phyloP scores from a whole-genome alignment of 192 early-diverging fungal genomes.

The Backusella morwellensis region DNA sequence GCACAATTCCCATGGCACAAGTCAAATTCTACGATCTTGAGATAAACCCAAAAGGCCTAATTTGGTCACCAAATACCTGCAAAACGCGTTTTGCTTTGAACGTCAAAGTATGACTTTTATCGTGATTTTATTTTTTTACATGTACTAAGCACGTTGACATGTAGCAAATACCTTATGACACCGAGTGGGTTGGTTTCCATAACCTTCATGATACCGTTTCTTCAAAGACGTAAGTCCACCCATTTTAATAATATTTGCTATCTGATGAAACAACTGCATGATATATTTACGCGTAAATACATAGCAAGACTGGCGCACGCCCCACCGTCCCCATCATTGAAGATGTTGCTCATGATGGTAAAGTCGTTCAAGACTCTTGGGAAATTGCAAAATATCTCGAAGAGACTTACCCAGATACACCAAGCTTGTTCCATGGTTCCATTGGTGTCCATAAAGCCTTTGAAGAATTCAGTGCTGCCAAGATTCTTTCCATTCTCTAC shows the following conservation, averaged over 20 bases:
- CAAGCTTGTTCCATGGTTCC: conserved; percentile 37
- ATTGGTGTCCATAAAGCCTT: conserved; percentile 42
- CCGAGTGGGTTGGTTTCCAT: neutral
- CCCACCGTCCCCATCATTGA: conserved; percentile 44
- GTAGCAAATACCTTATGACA: neutral
- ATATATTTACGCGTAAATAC: neutral
- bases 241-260: neutral
- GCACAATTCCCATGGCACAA: neutral
- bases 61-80: neutral
- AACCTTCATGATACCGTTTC: neutral
- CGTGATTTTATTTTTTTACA: neutral
- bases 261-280: neutral
- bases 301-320: conserved; percentile 1
- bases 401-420: conserved; percentile 49
- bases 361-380: conserved; percentile 48
- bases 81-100: neutral
- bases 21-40: neutral
- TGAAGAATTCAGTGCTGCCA: conserved; percentile 31
- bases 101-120: neutral
- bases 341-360: conserved; percentile 25
- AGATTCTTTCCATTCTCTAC: conserved; percentile 24
- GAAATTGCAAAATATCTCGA: conserved; percentile 62
- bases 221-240: neutral
- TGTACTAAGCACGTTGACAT: neutral
- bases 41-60: neutral